Evolutionary conservation across 2,329 filamentous ascomycete species (phyloP).

Genomic region (Colletotrichum sp.): DNA sequence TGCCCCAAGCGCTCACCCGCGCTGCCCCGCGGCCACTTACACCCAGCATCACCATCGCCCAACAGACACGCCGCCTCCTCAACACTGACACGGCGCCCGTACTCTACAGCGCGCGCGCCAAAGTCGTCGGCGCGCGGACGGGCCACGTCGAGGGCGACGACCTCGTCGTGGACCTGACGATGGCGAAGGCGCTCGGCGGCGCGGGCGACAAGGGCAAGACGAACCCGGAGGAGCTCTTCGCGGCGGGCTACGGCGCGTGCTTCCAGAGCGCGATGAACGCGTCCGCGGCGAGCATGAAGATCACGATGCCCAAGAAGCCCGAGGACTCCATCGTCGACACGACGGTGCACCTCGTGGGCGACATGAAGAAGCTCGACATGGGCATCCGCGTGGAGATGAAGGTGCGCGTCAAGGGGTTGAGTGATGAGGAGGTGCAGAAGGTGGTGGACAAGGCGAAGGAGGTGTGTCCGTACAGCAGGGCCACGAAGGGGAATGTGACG

Average conservation of each 20-base stretch:
- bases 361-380: conserved; percentile 48
- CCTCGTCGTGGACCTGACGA: conserved; percentile 39
- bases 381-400: conserved; percentile 48
- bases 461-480: conserved; percentile 32
- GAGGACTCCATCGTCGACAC: conserved; percentile 43
- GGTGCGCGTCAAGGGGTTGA: conserved; percentile 36
- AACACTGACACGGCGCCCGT: conserved; percentile 43
- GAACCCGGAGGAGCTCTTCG: conserved; percentile 53
- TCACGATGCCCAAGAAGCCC: conserved; percentile 42
- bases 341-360: conserved; percentile 48
- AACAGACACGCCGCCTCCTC: conserved; percentile 29
- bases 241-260: conserved; percentile 51
- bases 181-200: conserved; percentile 48
- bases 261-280: conserved; percentile 53
- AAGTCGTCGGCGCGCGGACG: conserved; percentile 41
- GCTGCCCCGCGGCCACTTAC: background rate
- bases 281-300: conserved; percentile 39
- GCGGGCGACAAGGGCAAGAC: conserved; percentile 43
- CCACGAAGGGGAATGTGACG: conserved; percentile 30
- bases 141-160: conserved; percentile 32
- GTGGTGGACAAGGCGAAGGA: conserved; percentile 30
- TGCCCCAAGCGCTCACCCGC: background rate
- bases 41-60: background rate
- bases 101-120: conserved; percentile 41
- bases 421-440: conserved; percentile 27